These are phyloP conservation scores for Kwoniella newhampshirensis DNA, from an alignment of 768 basidiomycete genomes.

Conservation along the genomic window DNA sequence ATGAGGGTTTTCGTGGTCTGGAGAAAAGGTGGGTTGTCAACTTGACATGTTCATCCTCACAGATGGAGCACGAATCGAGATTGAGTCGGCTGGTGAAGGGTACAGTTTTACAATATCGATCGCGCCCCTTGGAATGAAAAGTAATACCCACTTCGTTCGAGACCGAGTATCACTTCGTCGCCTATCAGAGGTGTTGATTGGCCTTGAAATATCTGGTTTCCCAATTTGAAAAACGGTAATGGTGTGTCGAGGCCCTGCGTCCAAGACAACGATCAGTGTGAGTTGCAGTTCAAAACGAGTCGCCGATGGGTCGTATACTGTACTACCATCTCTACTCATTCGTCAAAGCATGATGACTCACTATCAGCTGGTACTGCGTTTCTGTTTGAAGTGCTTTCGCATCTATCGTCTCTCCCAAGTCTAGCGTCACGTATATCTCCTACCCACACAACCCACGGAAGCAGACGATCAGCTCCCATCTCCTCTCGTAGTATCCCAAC, in stretches of 20 bases:
- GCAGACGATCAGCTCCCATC: neutral
- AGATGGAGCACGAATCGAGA: no score
- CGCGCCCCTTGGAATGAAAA: no score
- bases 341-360: conserved; percentile 6
- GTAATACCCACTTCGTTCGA: conserved; percentile 29
- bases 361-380: conserved; percentile 44
- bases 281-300: no score
- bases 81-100: no score
- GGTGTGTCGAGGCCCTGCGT: conserved; percentile 60
- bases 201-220: conserved; percentile 40
- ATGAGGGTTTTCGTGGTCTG: conserved; percentile 37
- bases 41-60: neutral
- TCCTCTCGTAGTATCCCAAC: neutral
- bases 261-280: no score
- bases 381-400: conserved; percentile 46
- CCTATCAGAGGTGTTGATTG: conserved; percentile 38
- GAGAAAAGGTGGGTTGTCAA: conserved; percentile 4
- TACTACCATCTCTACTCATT: neutral
- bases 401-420: conserved; percentile 58
- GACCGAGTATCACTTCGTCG: conserved; percentile 44
- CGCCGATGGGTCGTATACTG: no score
- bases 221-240: conserved; percentile 62
- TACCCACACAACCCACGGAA: conserved; percentile 53
- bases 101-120: no score
- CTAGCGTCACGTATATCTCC: conserved; percentile 72